phyloP scores from a whole-genome alignment of 179 eudicot species.

The Corrigiola litoralis region DNA sequence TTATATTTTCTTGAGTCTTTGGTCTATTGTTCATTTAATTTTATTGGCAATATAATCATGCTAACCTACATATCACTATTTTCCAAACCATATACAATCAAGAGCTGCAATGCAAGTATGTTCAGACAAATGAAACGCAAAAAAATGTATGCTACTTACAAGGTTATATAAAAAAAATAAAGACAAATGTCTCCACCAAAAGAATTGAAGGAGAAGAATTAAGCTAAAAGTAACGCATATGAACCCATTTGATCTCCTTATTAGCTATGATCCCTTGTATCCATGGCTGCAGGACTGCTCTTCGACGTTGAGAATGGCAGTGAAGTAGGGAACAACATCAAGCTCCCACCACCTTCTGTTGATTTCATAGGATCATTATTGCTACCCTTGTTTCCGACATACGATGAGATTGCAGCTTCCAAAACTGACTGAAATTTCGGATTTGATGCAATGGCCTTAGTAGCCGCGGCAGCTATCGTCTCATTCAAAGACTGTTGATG shows the following conservation, averaged over 20 bases:
- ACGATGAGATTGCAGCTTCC: slow-evolving; percentile 58
- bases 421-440: slow-evolving; percentile 65
- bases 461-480: slow-evolving; percentile 39
- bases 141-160: neutral
- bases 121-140: neutral
- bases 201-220: neutral
- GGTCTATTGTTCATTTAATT: too few relatives aligned
- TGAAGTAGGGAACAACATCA: slow-evolving; percentile 22
- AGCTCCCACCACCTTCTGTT: slow-evolving; percentile 13
- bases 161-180: neutral
- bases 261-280: slow-evolving; percentile 18
- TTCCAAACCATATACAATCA: too few relatives aligned
- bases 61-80: too few relatives aligned
- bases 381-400: slow-evolving; percentile 34
- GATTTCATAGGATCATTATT: slow-evolving; percentile 13
- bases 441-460: slow-evolving; percentile 63
- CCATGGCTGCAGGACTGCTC: slow-evolving; percentile 1
- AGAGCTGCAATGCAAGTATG: too few relatives aligned
- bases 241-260: neutral
- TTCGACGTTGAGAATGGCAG: slow-evolving; percentile 9
- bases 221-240: neutral
- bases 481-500: slow-evolving; percentile 49
- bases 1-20: too few relatives aligned
- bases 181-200: neutral
- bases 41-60: too few relatives aligned